phyloP scores from a whole-genome alignment of 345 rosid genomes.

The Aquilaria yunnanensis region DNA sequence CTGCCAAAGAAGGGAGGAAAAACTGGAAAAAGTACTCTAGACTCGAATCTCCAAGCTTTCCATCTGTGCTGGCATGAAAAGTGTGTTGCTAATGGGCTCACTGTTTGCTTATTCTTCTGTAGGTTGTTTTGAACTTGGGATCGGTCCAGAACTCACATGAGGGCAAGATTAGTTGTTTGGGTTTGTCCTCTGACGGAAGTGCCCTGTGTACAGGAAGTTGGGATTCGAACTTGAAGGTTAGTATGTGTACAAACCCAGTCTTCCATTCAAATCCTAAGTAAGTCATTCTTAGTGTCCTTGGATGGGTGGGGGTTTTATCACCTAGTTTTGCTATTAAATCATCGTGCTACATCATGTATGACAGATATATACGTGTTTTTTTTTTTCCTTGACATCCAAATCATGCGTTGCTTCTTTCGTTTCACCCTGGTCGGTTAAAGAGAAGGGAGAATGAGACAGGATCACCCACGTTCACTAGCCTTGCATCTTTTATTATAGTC shows the following conservation, averaged over 20 bases:
- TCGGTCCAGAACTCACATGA: conserved; percentile 73
- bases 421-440: not conserved
- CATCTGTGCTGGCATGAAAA: no score
- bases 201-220: conserved; percentile 99
- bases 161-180: conserved; percentile 76
- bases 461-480: no score
- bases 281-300: no score
- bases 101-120: conserved; percentile 11
- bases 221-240: conserved; percentile 94
- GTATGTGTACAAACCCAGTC: conserved; percentile 11
- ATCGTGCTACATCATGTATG: not conserved
- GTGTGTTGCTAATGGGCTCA: no score
- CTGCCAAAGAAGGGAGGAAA: no score
- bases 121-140: conserved; percentile 86
- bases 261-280: conserved; percentile 1
- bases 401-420: not conserved
- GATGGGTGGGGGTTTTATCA: no score
- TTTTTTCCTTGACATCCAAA: not conserved
- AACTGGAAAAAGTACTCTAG: no score
- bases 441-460: not conserved
- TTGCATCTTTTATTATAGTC: not conserved
- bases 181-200: conserved; percentile 96
- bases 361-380: not conserved
- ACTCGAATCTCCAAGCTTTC: no score
- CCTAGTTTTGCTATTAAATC: not conserved